Evolutionary conservation across 2,329 filamentous ascomycete genomes (phyloP), one percentile per base, ranked within the genome.

Genomic region (Didymella sp.): DNA sequence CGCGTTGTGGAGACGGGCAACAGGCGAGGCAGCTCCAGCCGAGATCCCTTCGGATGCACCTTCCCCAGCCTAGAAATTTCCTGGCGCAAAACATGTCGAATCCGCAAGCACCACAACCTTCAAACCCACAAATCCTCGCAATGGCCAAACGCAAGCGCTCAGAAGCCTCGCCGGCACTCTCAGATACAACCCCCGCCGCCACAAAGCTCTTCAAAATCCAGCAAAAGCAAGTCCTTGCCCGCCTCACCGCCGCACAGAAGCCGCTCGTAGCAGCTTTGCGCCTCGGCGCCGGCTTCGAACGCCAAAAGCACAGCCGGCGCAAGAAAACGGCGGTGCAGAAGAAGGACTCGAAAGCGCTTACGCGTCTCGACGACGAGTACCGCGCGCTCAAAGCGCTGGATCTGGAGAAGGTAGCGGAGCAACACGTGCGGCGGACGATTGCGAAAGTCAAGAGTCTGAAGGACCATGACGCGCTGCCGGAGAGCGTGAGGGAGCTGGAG

Each of bases 271-370:
- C 83, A 59, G 88, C 88, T 0, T 81, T 94, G 58, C 92, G 92
- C 75, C 80, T 82, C 11, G 88, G 87, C 54, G 91, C 90, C 71
- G 87, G 88, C 43, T 89, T 91, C 70, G 90, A 94, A 79, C 84
- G 90, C 42, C 91, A 94, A 77, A 90, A 92, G 62, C 82, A 87
- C 55, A 82, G 85, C 21, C 79, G 90, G 58, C 83, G 88, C 54
- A 80, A 82, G 63, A 88, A 88, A 69, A 79, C 77, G 2, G 84
- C 84, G 0, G 77, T 74, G 37, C 62, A 72, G 7, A 78, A 81
- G 33, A 77, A 77, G 11, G 79, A 84, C 28, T 73, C 73, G 19
- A 72, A 73, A 22, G 76, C 87, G 68, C 77, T 84, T 21, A 77
- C 79, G 56, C 80, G 89, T 19, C 77, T 93, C 28, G 84, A 90